phyloP scores from a whole-genome alignment of 2,329 filamentous ascomycete genomes.

The Cercospora berteroae region DNA sequence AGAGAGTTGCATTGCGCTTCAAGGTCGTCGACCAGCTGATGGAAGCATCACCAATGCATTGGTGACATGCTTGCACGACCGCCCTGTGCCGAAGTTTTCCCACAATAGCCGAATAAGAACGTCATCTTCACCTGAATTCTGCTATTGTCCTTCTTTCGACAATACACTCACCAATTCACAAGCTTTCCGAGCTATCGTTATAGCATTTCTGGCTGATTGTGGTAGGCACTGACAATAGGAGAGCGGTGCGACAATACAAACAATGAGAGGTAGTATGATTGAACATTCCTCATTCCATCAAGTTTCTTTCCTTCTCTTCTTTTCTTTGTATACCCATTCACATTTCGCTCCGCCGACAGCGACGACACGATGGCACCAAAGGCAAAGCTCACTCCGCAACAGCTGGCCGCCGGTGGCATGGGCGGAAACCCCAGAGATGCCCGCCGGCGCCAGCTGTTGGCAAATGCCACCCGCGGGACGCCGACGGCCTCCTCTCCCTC shows the following conservation, averaged over 20 bases:
- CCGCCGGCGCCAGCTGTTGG: not conserved
- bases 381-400: not conserved
- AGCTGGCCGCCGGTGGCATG: not conserved
- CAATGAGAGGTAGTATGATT: conserved; percentile 4
- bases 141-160: conserved; percentile 3
- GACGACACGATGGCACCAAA: not conserved
- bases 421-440: no score
- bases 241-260: not conserved
- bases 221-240: not conserved
- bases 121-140: not conserved
- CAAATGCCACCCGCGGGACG: not conserved
- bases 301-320: not conserved
- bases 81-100: not conserved
- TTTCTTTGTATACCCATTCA: conserved; percentile 2
- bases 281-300: not conserved
- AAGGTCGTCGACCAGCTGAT: not conserved
- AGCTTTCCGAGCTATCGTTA: not conserved
- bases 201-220: not conserved
- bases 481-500: not conserved
- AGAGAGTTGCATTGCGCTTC: not conserved
- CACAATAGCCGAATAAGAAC: not conserved
- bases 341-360: not conserved
- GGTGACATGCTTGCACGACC: not conserved
- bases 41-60: not conserved
- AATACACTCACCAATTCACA: not conserved